A percentile compares a stretch with the other conserved stretches of the same genome.
Evolutionary conservation across 495 filamentous ascomycete species (phyloP).

Genomic region (Neurospora tetraspora): DNA sequence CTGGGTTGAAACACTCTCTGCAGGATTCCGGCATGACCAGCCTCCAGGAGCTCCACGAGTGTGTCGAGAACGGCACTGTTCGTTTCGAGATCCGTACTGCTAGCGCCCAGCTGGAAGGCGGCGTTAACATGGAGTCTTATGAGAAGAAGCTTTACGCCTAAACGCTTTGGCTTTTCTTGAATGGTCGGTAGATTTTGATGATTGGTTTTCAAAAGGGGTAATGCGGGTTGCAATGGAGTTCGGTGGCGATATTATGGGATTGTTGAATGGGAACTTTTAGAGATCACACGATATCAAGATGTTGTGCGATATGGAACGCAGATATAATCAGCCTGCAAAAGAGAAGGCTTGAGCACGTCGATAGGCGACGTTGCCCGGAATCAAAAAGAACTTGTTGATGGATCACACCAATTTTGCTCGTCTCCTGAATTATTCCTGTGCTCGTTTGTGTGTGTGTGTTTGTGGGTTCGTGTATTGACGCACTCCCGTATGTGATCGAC

Average conservation of each 20-base stretch:
- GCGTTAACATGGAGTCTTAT: conserved; percentile 94
- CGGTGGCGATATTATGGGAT: not conserved
- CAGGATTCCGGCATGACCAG: conserved; percentile 88
- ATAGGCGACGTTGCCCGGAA: not conserved
- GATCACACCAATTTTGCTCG: not conserved
- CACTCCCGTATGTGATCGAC: not conserved
- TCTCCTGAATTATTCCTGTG: not conserved
- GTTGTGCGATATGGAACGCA: not conserved
- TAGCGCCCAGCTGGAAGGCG: conserved; percentile 90
- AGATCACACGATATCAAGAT: not conserved
- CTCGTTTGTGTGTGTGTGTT: not conserved
- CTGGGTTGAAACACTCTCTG: conserved; percentile 91
- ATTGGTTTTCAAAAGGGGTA: not conserved
- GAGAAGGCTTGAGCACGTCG: not conserved
- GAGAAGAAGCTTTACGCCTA: conserved; percentile 99
- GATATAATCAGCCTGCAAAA: not conserved
- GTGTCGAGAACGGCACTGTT: conserved; percentile 65
- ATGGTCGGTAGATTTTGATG: not conserved
- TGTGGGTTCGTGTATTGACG: not conserved
- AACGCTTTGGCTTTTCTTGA: not conserved
- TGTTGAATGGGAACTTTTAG: not conserved
- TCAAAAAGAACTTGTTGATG: not conserved
- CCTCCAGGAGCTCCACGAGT: conserved; percentile 62
- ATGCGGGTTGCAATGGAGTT: not conserved
- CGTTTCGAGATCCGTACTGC: conserved; percentile 90